Base-by-base conservation (phyloP, 169 alveolate genomes). In the Eimeria sp. region DNA sequence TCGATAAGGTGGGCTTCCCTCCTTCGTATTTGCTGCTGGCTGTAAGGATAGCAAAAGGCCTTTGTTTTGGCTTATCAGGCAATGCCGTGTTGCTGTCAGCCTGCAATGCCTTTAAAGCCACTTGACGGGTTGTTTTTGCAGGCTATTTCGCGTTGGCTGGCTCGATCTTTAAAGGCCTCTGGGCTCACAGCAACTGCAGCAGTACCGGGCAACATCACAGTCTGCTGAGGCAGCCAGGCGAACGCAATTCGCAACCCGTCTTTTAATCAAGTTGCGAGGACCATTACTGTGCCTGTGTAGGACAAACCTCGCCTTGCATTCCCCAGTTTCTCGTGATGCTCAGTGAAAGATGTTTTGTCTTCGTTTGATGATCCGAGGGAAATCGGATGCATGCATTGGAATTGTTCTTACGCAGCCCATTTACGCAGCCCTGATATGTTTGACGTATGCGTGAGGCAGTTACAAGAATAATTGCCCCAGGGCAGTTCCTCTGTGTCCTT, bases 101-200 rank as follows among this genome's bases (percentile, higher is more conserved):
- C 62, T 46, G n/a, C 71, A 49, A 80, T 1, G 71, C 68, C 27
- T 23, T 49, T 25, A 16, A 8, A 40, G 23, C 54, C 54, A 13
- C 18, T 56, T 74, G 56, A 37, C 40, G 30, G 11, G 56, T 10
- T 74, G 30, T 13, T 13, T 58, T 54, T 83, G 74, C 77, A 83
- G 90, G 90, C 90, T 6, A 60, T 56, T 83, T 52, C 90, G n/a
- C 90, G 90, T 23, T 60, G 90, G 76, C 40, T 83, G 37, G 54
- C 90, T 27, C 37, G 68, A 58, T 18, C 71, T 62, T 40, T 83
- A 16, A 83, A 58, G 66, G 13, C 33, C 4, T 83, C 90, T 33
- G 56, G 60, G 76, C 30, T 37, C 43, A 23, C 71, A 33, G 72
- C 14, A n/a, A 83, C 76, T 20, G 56, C 74, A 16, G 56, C 90